phyloP scores from a whole-genome alignment of 352 stramenopile genomes.

The Globisporangium megalacanthum region DNA sequence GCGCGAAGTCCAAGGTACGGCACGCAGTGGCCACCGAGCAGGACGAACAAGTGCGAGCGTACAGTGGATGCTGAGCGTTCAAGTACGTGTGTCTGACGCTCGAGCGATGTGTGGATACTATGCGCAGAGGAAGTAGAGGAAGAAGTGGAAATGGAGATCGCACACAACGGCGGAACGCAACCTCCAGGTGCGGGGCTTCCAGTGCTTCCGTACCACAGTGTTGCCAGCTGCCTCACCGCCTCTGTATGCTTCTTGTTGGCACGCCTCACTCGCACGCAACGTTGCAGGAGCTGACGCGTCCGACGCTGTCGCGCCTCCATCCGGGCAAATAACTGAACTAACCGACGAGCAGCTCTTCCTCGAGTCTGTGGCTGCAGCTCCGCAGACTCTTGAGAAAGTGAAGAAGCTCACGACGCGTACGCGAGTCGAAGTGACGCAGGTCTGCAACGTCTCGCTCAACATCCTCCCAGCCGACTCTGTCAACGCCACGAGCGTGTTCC shows the following conservation, averaged over 20 bases:
- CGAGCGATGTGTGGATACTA: too few relatives aligned
- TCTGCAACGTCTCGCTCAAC: constrained; percentile 70
- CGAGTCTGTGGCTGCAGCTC: constrained; percentile 24
- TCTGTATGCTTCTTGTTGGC: too few relatives aligned
- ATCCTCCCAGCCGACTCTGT: constrained; percentile 51
- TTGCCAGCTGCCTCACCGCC: too few relatives aligned
- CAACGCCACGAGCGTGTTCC: constrained; percentile 62
- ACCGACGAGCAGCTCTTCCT: constrained; percentile 75
- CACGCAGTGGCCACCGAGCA: too few relatives aligned
- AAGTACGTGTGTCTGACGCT: background rate
- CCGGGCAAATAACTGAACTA: constrained; percentile 20
- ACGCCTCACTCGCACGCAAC: background rate
- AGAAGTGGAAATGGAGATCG: constrained; percentile 73
- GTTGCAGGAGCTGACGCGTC: background rate
- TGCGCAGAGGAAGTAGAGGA: constrained; percentile 68
- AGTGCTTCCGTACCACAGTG: too few relatives aligned
- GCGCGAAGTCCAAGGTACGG: constrained; percentile 53
- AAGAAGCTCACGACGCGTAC: constrained; percentile 42
- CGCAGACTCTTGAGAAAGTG: constrained; percentile 27
- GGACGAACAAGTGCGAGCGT: background rate
- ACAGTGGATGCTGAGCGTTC: background rate
- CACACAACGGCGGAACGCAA: constrained; percentile 20
- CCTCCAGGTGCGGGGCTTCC: constrained; percentile 8
- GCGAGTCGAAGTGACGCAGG: constrained; percentile 42
- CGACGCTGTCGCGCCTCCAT: background rate